Base-by-base conservation (phyloP, 169 alveolate species). In the Plasmodium ovale region DNA sequence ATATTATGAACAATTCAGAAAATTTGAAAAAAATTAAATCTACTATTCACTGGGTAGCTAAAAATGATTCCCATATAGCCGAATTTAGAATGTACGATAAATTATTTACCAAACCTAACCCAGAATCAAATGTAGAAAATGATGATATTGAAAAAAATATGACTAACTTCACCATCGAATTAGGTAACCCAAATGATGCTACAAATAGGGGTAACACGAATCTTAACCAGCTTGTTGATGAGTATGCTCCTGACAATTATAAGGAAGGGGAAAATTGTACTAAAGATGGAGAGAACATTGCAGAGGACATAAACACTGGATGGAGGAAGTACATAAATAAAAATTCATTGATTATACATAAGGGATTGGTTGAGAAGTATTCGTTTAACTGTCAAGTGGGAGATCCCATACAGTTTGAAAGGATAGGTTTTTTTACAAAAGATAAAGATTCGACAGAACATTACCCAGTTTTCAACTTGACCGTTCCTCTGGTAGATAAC, bases 401-500 rank as follows among this genome's bases (percentile, higher is more conserved):
- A 21, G 94, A 92, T 21, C 95, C 96, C 12, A 89, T 95, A 35
- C 98, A 96, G 53, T 96, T 96, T 72, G 98, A 96, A 73, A 93
- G 98, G 3, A 70, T 93, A 7, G 98, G 98, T 10, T 96, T 87
- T 92, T 96, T 96, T 88, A 92, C 96, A 14, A 93, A 87, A 62
- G 98, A 96, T 85, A 92, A 73, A 31, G 96, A 94, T 31, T 79
- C 95, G 21, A 92, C 96, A 19, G 92, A 67, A 10, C 64, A 74
- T 12, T 69, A 37, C 16, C 87, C 85, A 0, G 90, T 93, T 16
- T 94, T 88, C 77, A 94, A 94, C 47, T 89, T 94, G 23, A 94
- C 96, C 5, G 93, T 93, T 27, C 87, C 95, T 3, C 72, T 94
- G n/a, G 89, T 88, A 62, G 96, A 94, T 69, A 87, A 92, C 51